Conservation (phyloP, 2,329 filamentous ascomycete genomes). For the Xylaria sp. region DNA sequence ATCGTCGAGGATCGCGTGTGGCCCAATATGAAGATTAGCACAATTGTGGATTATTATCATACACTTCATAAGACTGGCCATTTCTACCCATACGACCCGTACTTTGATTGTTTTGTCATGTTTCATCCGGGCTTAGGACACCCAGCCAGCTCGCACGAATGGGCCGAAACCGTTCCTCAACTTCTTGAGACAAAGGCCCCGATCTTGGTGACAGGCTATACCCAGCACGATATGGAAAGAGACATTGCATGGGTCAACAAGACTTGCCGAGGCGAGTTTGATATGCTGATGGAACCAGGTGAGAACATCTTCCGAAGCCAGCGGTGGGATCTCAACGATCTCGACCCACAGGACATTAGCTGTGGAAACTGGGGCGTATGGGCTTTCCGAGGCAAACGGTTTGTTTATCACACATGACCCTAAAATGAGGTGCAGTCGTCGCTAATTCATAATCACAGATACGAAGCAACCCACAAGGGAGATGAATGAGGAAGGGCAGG, state of each 20-base stretch:
- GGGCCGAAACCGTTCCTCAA: conserved; percentile 87
- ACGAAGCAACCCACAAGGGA: conserved; percentile 67
- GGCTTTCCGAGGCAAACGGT: conserved; percentile 97
- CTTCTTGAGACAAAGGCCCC: conserved; percentile 95
- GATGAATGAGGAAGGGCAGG: conserved; percentile 25
- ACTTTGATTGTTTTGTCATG: conserved; percentile 96
- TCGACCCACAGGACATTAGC: conserved; percentile 91
- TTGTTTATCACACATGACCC: conserved; percentile 43
- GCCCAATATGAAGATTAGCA: conserved; percentile 92
- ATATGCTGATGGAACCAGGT: conserved; percentile 86
- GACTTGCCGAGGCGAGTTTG: conserved; percentile 87
- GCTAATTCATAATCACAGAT: conserved; percentile 51
- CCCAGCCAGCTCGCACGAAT: conserved; percentile 90
- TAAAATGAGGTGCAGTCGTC: conserved; percentile 1
- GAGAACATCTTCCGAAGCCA: conserved; percentile 94
- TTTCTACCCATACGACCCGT: conserved; percentile 95
- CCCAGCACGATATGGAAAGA: conserved; percentile 90
- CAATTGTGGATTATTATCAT: conserved; percentile 98
- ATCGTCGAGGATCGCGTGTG: conserved; percentile 90
- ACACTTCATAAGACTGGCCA: conserved; percentile 89
- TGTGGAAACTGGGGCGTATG: conserved; percentile 98
- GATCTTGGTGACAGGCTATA: conserved; percentile 94
- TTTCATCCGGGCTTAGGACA: conserved; percentile 98
- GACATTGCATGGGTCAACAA: conserved; percentile 90
- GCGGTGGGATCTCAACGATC: conserved; percentile 95